Evolutionary conservation across 2,329 filamentous ascomycete genomes (phyloP).

Genomic region (Fusarium circinatum): DNA sequence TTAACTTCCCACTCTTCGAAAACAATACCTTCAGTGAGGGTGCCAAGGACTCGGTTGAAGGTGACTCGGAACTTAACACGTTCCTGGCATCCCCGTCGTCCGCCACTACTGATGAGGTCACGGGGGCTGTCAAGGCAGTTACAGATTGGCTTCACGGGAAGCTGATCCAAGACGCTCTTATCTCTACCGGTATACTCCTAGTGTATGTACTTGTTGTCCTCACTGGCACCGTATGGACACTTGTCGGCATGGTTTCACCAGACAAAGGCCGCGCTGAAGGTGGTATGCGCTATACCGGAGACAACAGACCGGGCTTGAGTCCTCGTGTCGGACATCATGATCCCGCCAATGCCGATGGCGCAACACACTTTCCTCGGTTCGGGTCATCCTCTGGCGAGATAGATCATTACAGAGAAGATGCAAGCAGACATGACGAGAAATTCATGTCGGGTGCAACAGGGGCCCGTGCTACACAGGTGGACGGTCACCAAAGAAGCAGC

Average conservation of each 20-base stretch:
- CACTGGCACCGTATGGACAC: constrained; percentile 75
- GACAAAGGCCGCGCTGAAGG: constrained; percentile 67
- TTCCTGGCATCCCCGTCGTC: constrained; percentile 83
- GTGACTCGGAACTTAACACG: constrained; percentile 68
- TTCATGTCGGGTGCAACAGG: constrained; percentile 40
- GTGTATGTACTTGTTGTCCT: constrained; percentile 83
- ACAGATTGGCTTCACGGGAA: constrained; percentile 72
- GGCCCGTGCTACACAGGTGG: constrained; percentile 40
- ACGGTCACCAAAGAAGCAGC: constrained; percentile 48
- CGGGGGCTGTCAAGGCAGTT: constrained; percentile 77
- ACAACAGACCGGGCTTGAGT: constrained; percentile 43
- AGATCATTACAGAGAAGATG: constrained; percentile 21
- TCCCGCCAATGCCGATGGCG: constrained; percentile 30
- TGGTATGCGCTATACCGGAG: constrained; percentile 55
- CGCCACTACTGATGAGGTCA: constrained; percentile 83
- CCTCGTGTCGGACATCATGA: constrained; percentile 39
- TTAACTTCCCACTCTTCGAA: constrained; percentile 80
- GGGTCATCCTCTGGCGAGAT: constrained; percentile 42
- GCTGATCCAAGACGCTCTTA: constrained; percentile 81
- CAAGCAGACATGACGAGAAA: constrained; percentile 44
- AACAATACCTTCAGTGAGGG: constrained; percentile 87
- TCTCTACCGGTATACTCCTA: constrained; percentile 77
- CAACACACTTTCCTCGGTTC: constrained; percentile 42
- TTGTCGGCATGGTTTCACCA: constrained; percentile 67
- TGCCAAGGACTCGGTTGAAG: constrained; percentile 68